Evolutionary conservation across 2,329 filamentous ascomycete genomes (phyloP), one percentile per base, ranked within the genome.

Genomic region (Pyricularia sp.): DNA sequence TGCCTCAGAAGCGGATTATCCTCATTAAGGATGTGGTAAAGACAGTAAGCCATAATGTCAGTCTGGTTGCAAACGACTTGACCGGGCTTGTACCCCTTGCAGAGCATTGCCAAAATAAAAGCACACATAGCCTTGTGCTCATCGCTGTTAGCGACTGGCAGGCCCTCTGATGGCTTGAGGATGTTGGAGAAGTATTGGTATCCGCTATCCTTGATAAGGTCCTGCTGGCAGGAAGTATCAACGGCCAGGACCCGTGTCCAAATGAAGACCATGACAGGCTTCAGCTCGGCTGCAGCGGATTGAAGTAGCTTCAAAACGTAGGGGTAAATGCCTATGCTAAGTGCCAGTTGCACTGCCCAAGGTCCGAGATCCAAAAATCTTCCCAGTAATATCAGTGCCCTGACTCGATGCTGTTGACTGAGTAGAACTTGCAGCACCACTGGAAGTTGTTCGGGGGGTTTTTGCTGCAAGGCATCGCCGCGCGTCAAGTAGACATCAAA

Each of bases 71-170:
- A 97, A 12, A 97, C 94, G 67, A 90, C 90, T 78, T 97, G 94
- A 2, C 94, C 95, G 71, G 95, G 92, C 72, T 90, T 91, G 79
- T 97, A 97, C 72, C 92, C 92, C 77, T 95, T 97, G 86, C 95
- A 99, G 71, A 99, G 93, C 86, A 97, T 97, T 30, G 94, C 92
- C 61, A 98, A 88, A 71, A 99, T 97, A 77, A 99, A 99, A 1
- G 95, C 94, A 77, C 95, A 98, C 95, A 99, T 99, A 63, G 95
- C 95, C 76, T 96, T 93, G 81, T 99, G 95, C 80, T 98, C 95
- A 73, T 93, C 92, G 68, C 90, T 90, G 76, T 97, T 96, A 42
- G 91, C 89, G 26, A 97, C 91, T 0, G 93, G 93, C 66, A 98
- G 90, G 1, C 88, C 88, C 72, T 94, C 93, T 11, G 87, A 87